Conservation (phyloP, 257 asterid species). For the Cruciata laevipes region DNA sequence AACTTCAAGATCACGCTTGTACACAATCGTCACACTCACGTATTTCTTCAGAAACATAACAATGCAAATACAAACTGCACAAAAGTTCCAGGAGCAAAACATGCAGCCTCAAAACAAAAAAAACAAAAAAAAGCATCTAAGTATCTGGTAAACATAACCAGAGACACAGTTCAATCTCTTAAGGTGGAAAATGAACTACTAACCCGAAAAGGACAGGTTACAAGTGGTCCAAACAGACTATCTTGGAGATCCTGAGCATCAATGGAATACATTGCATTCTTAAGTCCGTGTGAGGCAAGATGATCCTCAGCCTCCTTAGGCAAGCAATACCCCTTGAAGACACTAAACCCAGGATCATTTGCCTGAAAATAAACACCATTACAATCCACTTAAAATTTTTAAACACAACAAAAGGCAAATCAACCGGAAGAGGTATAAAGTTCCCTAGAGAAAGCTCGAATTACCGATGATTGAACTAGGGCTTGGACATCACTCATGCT, state of each 20-base stretch:
- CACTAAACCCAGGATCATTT: slow-evolving; percentile 53
- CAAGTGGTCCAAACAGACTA: slow-evolving; percentile 74
- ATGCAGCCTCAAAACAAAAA: background rate
- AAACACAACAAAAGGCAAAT: background rate
- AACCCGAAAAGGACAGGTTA: slow-evolving; percentile 81
- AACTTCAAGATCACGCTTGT: background rate
- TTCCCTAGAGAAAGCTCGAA: slow-evolving; percentile 3
- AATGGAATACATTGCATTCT: slow-evolving; percentile 62
- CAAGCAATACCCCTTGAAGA: slow-evolving; percentile 73
- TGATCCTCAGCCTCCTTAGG: slow-evolving; percentile 69
- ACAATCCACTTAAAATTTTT: background rate
- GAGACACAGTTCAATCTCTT: background rate
- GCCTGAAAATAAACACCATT: slow-evolving; percentile 30
- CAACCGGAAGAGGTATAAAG: background rate
- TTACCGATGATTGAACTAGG: slow-evolving; percentile 66
- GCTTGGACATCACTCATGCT: slow-evolving; percentile 85
- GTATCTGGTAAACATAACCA: background rate
- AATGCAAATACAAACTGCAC: background rate
- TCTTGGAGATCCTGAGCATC: slow-evolving; percentile 52
- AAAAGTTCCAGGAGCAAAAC: no score
- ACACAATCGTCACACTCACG: background rate
- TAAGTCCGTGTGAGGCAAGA: slow-evolving; percentile 76
- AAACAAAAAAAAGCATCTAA: background rate
- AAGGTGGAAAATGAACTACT: slow-evolving; percentile 22
- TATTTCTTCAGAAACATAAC: background rate